phyloP scores from a whole-genome alignment of 208 protist species.

The Acanthamoeba quina region DNA sequence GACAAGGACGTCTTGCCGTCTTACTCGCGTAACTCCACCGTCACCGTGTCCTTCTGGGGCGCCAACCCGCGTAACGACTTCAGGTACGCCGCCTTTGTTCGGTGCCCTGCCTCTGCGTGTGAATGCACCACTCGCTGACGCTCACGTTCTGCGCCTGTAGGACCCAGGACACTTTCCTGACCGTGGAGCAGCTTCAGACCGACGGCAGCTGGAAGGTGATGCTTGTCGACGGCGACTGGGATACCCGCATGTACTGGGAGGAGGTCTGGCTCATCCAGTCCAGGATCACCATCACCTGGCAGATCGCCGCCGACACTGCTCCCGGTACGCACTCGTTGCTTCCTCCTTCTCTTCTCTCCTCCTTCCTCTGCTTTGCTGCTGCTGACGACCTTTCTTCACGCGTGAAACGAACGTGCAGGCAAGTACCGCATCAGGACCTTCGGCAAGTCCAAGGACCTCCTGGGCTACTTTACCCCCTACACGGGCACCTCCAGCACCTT shows the following conservation, averaged over 20 bases:
- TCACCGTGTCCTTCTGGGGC: conserved; percentile 81
- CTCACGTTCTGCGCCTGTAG: not conserved
- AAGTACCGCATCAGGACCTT: conserved; percentile 74
- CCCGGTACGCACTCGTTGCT: conserved; percentile 68
- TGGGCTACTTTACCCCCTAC: conserved; percentile 42
- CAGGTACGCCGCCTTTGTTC: not conserved
- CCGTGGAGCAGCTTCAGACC: conserved; percentile 71
- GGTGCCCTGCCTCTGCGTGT: not conserved
- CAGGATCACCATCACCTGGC: conserved; percentile 79
- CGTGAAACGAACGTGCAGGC: not conserved
- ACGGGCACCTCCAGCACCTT: conserved; percentile 60
- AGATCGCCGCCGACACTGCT: conserved; percentile 1
- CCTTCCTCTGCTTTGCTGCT: not conserved
- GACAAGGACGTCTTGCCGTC: conserved; percentile 52
- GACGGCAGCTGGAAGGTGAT: conserved; percentile 74
- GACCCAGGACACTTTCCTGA: conserved; percentile 77
- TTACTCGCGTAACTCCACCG: conserved; percentile 62
- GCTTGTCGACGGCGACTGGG: conserved; percentile 79
- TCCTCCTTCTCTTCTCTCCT: conserved; percentile 48
- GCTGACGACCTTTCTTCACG: not conserved
- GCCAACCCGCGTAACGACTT: conserved; percentile 84
- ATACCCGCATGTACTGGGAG: conserved; percentile 81
- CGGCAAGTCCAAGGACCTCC: conserved; percentile 61
- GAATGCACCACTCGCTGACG: not conserved
- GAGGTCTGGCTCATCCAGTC: conserved; percentile 54